These are phyloP conservation scores for Diaporthe vaccinii DNA, from an alignment of 2,329 filamentous ascomycete genomes.

Conservation along the genomic window DNA sequence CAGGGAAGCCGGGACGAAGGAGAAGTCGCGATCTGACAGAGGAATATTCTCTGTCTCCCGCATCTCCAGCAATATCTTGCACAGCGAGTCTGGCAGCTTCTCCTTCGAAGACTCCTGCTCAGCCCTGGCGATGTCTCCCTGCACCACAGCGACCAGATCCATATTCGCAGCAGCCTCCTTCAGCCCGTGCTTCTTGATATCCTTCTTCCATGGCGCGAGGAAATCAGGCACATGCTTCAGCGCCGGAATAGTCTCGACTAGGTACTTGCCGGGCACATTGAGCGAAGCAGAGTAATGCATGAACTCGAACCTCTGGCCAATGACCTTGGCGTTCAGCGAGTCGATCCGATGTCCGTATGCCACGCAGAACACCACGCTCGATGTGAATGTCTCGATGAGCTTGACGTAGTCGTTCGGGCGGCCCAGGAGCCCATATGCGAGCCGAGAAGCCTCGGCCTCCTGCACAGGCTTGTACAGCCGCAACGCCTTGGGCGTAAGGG, in stretches of 20 bases:
- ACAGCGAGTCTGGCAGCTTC: slow-evolving; percentile 57
- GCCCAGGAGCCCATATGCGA: slow-evolving; percentile 57
- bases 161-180: slow-evolving; percentile 57
- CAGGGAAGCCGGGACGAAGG: slow-evolving; percentile 55
- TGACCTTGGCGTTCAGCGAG: slow-evolving; percentile 59
- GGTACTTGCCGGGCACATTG: slow-evolving; percentile 60
- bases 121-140: slow-evolving; percentile 53
- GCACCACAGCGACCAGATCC: slow-evolving; percentile 55
- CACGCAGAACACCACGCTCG: slow-evolving; percentile 63
- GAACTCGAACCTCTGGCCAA: slow-evolving; percentile 60
- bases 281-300: slow-evolving; percentile 62
- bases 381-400: slow-evolving; percentile 61
- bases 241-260: slow-evolving; percentile 60
- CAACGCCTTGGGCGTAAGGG: slow-evolving; percentile 59
- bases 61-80: slow-evolving; percentile 58
- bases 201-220: slow-evolving; percentile 62
- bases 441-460: slow-evolving; percentile 61
- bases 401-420: slow-evolving; percentile 58
- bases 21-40: slow-evolving; percentile 57
- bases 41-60: slow-evolving; percentile 54
- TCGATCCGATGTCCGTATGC: slow-evolving; percentile 65
- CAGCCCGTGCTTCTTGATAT: slow-evolving; percentile 54
- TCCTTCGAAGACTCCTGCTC: slow-evolving; percentile 46
- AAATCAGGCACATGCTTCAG: slow-evolving; percentile 58
- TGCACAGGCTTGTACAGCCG: slow-evolving; percentile 62